These are phyloP conservation scores for Micractinium sp. DNA, from an alignment of 139 green algal species.

Conservation along the genomic window DNA sequence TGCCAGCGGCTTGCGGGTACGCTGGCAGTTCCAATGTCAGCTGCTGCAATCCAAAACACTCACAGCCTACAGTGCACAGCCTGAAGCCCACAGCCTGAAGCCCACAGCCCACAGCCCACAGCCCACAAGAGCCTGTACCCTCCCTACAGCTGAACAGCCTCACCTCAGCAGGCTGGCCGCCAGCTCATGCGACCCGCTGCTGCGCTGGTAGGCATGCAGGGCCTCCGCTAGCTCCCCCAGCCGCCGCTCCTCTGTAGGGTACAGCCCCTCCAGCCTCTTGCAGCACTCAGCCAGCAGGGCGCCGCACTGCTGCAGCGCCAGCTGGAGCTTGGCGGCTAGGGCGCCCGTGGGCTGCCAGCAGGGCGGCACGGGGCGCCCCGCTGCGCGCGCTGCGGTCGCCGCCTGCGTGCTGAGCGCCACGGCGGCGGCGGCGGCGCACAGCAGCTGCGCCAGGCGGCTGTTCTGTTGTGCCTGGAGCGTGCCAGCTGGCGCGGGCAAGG, in stretches of 20 bases:
- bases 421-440: not conserved
- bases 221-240: slow-evolving; percentile 7
- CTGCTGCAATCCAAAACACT: too few relatives aligned
- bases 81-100: not conserved
- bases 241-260: not conserved
- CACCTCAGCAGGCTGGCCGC: slow-evolving; percentile 31
- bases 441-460: slow-evolving; percentile 34
- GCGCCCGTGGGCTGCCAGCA: slow-evolving; percentile 22
- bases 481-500: not conserved
- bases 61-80: not conserved
- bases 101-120: not conserved
- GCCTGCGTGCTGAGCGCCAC: slow-evolving; percentile 3
- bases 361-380: not conserved
- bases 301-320: slow-evolving; percentile 31
- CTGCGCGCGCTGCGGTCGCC: not conserved
- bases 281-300: slow-evolving; percentile 11
- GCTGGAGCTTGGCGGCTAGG: slow-evolving; percentile 5
- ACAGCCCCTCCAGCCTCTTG: slow-evolving; percentile 34
- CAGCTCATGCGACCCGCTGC: not conserved
- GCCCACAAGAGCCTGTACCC: too few relatives aligned
- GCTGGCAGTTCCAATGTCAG: too few relatives aligned
- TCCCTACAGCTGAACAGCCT: not conserved
- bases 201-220: slow-evolving; percentile 8
- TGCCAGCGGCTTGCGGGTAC: too few relatives aligned
- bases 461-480: not conserved